Evolutionary conservation across 257 asterid species (phyloP), one percentile per base, ranked within the genome.

Genomic region (Salvia hispanica): DNA sequence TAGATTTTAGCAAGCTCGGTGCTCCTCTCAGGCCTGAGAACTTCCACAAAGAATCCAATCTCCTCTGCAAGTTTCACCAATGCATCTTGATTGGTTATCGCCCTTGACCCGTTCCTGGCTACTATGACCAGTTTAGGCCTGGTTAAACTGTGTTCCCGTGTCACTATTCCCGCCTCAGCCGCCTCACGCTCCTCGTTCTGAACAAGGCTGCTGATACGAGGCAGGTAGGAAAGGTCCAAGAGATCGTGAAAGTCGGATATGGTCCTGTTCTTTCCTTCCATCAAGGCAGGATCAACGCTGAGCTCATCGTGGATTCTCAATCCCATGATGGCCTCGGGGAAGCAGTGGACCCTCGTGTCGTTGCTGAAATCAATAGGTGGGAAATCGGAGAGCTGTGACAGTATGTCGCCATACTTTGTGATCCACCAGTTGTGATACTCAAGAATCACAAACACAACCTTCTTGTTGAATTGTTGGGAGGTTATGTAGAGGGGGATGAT

Each of bases 391-490:
- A 94, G 89, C 57, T 74, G 84, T 7, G 90, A 78, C 15, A 94
- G 45, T 4, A 91, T 75, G 46, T 94, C 91, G 4, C 82, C 93
- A 15, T 94, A 94, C 74, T 94, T 94, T 8, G 83, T 85, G 21
- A 87, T 62, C 99, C 99, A 94, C 99, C 99, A 94, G 8, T 64
- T 15, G 53, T 91, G 96, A 64, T 84, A 91, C 44, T 91, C 98
- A 57, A 86, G 91, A 59, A 94, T 84, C 75, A 84, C 96, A 42
- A 91, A 81, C 40, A 85, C 87, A 9, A 91, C 96, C 65, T 81
- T 87, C 75, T 79, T 84, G 72, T 83, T 78, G 50, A 87, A 39
- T 21, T 67, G 85, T 60, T 85, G 92, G 25, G 96, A 85, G 16
- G 98, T 91, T 25, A 94, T 87, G 84, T 78, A 94, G 2, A 91